Evolutionary conservation across 2,329 filamentous ascomycete genomes (phyloP).

Genomic region (Alternaria sp.): DNA sequence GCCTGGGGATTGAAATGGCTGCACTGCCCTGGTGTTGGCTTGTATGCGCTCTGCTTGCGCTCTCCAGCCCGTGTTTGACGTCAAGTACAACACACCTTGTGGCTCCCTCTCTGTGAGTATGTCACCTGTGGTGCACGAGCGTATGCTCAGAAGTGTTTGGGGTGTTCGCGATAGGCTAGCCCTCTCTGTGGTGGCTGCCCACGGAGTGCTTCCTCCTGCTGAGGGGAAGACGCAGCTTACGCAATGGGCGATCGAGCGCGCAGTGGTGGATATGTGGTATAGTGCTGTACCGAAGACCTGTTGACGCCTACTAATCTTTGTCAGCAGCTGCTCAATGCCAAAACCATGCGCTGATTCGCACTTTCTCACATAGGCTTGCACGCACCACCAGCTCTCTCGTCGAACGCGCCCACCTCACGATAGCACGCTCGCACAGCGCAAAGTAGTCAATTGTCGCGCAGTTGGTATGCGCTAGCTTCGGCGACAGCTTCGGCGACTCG

Average conservation of each 20-base stretch:
- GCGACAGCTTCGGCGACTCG: conserved; percentile 22
- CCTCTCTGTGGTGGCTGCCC: not conserved
- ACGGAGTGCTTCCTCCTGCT: conserved; percentile 1
- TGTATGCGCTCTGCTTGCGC: conserved; percentile 16
- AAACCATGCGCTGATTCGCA: conserved; percentile 5
- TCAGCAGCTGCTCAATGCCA: conserved; percentile 10
- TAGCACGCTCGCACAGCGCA: not conserved
- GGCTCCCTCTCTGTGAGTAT: not conserved
- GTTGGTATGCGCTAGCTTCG: conserved; percentile 9
- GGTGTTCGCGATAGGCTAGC: not conserved
- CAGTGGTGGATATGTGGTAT: not conserved
- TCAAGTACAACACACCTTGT: not conserved
- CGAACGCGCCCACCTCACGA: conserved; percentile 7
- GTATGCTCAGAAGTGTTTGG: conserved; percentile 3
- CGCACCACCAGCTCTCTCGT: conserved; percentile 8
- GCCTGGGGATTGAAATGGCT: conserved; percentile 25
- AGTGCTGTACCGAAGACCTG: not conserved
- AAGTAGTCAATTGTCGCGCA: conserved; percentile 1
- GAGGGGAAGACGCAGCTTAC: not conserved
- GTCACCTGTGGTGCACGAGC: not conserved
- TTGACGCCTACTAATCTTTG: not conserved
- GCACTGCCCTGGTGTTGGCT: conserved; percentile 18
- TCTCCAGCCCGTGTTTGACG: not conserved
- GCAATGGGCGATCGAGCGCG: not conserved
- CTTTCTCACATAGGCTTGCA: conserved; percentile 11